Percentiles rank a stretch among this genome's conserved stretches.
Evolutionary conservation across 495 filamentous ascomycete species (phyloP).

Genomic region (Penicillium longicatenatum): DNA sequence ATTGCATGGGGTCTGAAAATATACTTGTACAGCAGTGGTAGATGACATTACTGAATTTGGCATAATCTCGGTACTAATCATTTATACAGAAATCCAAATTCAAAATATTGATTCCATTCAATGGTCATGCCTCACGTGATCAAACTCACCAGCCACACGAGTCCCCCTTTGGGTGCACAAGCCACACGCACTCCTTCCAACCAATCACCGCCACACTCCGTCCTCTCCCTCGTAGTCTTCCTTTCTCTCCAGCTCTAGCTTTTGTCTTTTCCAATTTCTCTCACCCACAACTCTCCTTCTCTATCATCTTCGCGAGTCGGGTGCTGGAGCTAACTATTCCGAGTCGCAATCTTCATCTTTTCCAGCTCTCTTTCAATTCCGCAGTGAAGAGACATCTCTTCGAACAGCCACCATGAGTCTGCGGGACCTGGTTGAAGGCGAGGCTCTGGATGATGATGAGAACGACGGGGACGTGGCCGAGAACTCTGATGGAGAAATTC

Average conservation of each 20-base stretch:
- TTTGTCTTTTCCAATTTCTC: constrained; percentile 9
- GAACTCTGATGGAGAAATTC: constrained; percentile 66
- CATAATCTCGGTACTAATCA: background rate
- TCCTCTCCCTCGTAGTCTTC: constrained; percentile 26
- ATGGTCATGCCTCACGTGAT: background rate
- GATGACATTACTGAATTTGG: background rate
- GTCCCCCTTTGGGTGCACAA: constrained; percentile 1
- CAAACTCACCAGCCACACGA: background rate
- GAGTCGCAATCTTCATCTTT: background rate
- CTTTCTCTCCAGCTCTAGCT: constrained; percentile 12
- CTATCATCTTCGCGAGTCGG: constrained; percentile 7
- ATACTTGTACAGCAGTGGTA: background rate
- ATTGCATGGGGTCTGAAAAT: background rate
- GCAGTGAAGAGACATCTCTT: constrained; percentile 24
- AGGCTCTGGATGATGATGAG: constrained; percentile 89
- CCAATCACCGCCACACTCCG: constrained; percentile 29
- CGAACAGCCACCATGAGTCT: constrained; percentile 62
- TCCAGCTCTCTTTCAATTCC: constrained; percentile 10
- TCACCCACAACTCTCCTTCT: constrained; percentile 5
- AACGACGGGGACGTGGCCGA: constrained; percentile 87
- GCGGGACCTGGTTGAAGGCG: constrained; percentile 76
- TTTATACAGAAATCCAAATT: background rate
- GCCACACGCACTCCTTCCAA: constrained; percentile 15
- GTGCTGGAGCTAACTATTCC: background rate
- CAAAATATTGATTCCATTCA: background rate